Conservation (phyloP, 208 protist species). For the Phytomonas francai region DNA sequence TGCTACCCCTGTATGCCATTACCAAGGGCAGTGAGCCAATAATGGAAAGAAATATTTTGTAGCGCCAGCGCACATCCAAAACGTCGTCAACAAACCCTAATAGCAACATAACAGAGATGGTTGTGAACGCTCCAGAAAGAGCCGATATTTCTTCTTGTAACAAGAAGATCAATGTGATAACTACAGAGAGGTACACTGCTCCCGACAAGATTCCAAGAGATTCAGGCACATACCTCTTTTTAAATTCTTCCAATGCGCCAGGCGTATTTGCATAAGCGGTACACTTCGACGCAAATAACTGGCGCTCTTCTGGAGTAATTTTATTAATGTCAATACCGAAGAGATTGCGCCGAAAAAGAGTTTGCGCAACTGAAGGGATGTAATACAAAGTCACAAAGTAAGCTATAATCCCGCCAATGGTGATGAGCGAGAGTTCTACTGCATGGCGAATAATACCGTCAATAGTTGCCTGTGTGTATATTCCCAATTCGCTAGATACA, state of each 20-base stretch:
- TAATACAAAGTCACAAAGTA: conserved; percentile 55
- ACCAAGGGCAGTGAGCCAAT: conserved; percentile 93
- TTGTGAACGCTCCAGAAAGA: conserved; percentile 83
- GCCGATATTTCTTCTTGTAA: conserved; percentile 21
- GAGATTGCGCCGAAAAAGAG: conserved; percentile 77
- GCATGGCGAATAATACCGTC: conserved; percentile 26
- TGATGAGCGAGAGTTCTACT: conserved; percentile 38
- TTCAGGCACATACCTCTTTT: conserved; percentile 55
- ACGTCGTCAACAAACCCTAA: conserved; percentile 99
- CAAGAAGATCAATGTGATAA: conserved; percentile 39
- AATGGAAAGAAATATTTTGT: conserved; percentile 97
- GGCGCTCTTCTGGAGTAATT: conserved; percentile 55
- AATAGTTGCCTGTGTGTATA: conserved; percentile 13
- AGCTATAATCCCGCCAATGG: conserved; percentile 41
- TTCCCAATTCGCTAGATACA: not conserved
- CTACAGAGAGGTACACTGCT: conserved; percentile 63
- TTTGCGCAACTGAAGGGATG: conserved; percentile 44
- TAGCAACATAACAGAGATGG: conserved; percentile 97
- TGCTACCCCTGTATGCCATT: conserved; percentile 87
- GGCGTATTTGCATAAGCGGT: conserved; percentile 1
- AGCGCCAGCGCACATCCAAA: conserved; percentile 95
- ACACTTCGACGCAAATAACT: conserved; percentile 35
- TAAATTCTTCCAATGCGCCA: conserved; percentile 14
- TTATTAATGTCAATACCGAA: conserved; percentile 96
- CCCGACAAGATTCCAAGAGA: conserved; percentile 71